Percentiles rank a stretch among this genome's conserved stretches.
phyloP scores from a whole-genome alignment of 306 rosid species.

The Hippophae rhamnoides region DNA sequence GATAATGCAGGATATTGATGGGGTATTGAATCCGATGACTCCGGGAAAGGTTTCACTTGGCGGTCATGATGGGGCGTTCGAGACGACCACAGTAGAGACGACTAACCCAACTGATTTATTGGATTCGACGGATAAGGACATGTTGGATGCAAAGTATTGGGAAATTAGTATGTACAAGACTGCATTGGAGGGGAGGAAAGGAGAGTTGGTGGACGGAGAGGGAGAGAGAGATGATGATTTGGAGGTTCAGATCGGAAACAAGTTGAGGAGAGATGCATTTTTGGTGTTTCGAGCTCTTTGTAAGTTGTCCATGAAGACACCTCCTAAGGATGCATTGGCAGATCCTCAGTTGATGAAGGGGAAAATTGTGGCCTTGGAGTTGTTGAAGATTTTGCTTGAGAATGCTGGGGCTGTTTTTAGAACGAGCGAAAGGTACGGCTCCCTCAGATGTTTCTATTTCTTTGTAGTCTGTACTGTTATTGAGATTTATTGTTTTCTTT shows the following conservation, averaged over 20 bases:
- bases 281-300: conserved; percentile 95
- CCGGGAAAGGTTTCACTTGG: conserved; percentile 52
- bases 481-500: too few species aligned
- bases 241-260: conserved; percentile 98
- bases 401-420: conserved; percentile 98
- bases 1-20: conserved; percentile 94
- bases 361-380: conserved; percentile 90
- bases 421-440: conserved; percentile 81
- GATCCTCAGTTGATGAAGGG: conserved; percentile 95
- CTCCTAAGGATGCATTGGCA: conserved; percentile 77
- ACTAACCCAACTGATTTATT: conserved; percentile 92
- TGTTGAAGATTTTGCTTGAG: conserved; percentile 91
- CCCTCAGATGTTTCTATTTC: conserved; percentile 2
- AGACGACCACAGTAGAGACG: conserved; percentile 84
- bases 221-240: conserved; percentile 89
- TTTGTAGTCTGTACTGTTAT: not conserved
- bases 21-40: conserved; percentile 69
- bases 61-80: conserved; percentile 93
- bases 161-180: conserved; percentile 98
- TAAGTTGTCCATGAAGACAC: conserved; percentile 92
- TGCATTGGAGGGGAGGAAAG: conserved; percentile 95
- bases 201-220: conserved; percentile 87
- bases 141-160: conserved; percentile 99
- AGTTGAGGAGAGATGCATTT: conserved; percentile 89
- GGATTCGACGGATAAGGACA: conserved; percentile 97